Base-by-base conservation (phyloP, 768 basidiomycete genomes). In the Trametes maxima region DNA sequence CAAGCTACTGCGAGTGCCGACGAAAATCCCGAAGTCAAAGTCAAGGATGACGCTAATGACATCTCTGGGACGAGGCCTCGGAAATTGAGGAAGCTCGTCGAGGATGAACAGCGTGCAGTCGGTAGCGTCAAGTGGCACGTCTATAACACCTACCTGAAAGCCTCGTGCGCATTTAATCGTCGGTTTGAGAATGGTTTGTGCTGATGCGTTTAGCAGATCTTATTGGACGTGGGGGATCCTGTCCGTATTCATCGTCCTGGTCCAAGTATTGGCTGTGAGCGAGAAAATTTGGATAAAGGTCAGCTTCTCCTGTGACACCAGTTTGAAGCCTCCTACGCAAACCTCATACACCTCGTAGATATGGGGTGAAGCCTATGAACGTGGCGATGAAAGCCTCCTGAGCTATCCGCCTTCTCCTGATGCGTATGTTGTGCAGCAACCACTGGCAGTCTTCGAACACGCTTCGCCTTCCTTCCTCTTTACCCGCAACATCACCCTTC, bases 231-330 rank as follows among this genome's bases (percentile, higher is more conserved):
- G 88, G 87, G 74, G 46, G 3, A 80, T 86, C 67, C 74, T 88
- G 17, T 70, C 72, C 7, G 61, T 77, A 47, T 70, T 86, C 45
- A 80, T 88, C 25, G 57, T 87, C 0, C 53, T 83, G 1, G 75
- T 76, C 24, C 73, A 74, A 65, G 25, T 85, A 22, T 68, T 88
- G 24, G 79, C 81, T 6, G 76, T 88, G 2, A 69, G 75, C 0
- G 87, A 90, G 72, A 89, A 87, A 70, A 65, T 87, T 5, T 94
- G 91, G 91, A 87, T 94, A 67, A 90, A 83, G 79, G 84, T 88
- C 46, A 36, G 67, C 21, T 17, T 10, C 39, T 8, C 16, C 2
- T 8, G 16, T 19, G 28, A 33, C 8, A 33, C 10, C 43, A 3
- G 16, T n/a, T 43, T 40, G 11, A 25, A 39, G 14, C 22, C n/a